Conservation (phyloP, 1,284 basidiomycete genomes). For the Macrocybe sp. region DNA sequence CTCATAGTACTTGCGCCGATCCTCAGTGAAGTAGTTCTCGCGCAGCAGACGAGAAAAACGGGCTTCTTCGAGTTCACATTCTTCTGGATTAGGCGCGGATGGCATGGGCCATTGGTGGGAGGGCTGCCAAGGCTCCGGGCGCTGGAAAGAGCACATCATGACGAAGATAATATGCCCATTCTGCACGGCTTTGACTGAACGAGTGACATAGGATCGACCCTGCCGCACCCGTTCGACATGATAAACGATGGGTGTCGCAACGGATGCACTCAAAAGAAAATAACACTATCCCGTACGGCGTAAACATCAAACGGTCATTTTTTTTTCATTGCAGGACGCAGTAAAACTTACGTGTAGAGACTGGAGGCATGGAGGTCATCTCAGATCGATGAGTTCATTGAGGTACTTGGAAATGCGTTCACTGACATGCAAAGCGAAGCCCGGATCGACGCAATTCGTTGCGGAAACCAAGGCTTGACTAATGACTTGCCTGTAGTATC, state of each 20-base stretch:
- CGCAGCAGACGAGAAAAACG: constrained; percentile 32
- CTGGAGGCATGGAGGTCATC: constrained; percentile 26
- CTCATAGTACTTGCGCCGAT: constrained; percentile 7
- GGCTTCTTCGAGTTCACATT: constrained; percentile 60
- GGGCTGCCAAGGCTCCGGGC: constrained; percentile 73
- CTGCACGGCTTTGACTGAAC: constrained; percentile 69
- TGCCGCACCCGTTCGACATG: constrained; percentile 83
- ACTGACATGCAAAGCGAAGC: constrained; percentile 71
- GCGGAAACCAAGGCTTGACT: constrained; percentile 83
- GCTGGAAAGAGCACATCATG: constrained; percentile 83
- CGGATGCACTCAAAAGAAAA: constrained; percentile 76
- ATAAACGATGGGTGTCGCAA: constrained; percentile 78
- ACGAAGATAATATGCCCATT: constrained; percentile 76
- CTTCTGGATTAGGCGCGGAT: constrained; percentile 51
- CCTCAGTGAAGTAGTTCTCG: constrained; percentile 13
- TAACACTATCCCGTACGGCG: constrained; percentile 53
- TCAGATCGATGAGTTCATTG: background rate
- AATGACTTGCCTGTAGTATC: constrained; percentile 64
- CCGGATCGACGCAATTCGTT: constrained; percentile 64
- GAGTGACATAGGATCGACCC: constrained; percentile 70
- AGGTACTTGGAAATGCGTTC: constrained; percentile 1
- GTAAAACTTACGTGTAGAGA: constrained; percentile 61
- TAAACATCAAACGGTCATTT: background rate
- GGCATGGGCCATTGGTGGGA: constrained; percentile 64
- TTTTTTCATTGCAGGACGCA: background rate